Evolutionary conservation across 495 filamentous ascomycete species (phyloP), one percentile per base, ranked within the genome.

Genomic region (Aspergillus leporis): DNA sequence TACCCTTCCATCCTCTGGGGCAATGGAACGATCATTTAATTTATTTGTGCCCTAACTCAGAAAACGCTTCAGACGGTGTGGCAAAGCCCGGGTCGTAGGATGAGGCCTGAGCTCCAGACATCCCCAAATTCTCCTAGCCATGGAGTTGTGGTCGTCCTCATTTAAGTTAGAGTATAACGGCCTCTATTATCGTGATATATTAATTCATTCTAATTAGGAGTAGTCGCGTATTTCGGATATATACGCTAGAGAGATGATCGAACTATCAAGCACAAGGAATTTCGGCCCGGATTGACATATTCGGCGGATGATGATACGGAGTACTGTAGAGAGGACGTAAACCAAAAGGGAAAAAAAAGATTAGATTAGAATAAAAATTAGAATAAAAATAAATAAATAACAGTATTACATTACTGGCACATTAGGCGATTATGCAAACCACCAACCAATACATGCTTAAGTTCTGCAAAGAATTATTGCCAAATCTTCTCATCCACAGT

Each of bases 31-130:
- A 47, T 47, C 43, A 47, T 1, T 23, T 23, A 47, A 47, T 53
- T n/a, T 25, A 22, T 53, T 19, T 40, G 32, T 40, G 23, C 51
- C 38, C 34, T 40, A 38, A 38, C 22, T 8, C 14, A 40, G 22
- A 14, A 40, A 36, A 53, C 51, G 19, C 18, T 41, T 38, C 12
- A 30, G 43, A 34, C 51, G 51, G 49, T 53, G 57, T 55, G 58
- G 56, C 50, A 53, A 51, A 52, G 50, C 34, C 45, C 30, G 52
- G 51, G 43, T 51, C 45, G 25, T 41, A 60, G 47, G 22, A 32
- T 60, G 58, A 60, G 58, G 58, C 58, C 58, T 60, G 58, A 60
- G 58, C 58, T 58, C 49, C 25, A 19, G 25, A 48, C 28, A 23
- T 53, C 58, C 38, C 48, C 48, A 51, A 31, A 46, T 47, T 53